phyloP scores from a whole-genome alignment of 495 filamentous ascomycete species.

The Penicillium fimorum region DNA sequence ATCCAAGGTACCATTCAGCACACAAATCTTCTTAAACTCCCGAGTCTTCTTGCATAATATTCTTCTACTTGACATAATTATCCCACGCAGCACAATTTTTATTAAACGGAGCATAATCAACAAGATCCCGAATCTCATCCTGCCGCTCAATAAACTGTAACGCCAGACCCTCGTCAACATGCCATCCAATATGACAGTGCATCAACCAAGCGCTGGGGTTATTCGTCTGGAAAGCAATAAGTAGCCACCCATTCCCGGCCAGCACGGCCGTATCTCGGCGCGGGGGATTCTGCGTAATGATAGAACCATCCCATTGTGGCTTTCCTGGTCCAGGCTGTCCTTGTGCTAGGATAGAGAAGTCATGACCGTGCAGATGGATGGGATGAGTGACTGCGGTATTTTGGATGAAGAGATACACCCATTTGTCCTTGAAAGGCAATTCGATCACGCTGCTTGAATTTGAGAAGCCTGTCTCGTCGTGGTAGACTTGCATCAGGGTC shows the following conservation, averaged over 20 bases:
- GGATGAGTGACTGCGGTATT: slow-evolving; percentile 59
- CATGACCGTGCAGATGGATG: slow-evolving; percentile 79
- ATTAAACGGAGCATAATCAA: not conserved
- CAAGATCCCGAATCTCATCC: slow-evolving; percentile 14
- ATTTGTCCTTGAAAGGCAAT: slow-evolving; percentile 61
- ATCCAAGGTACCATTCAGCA: not conserved
- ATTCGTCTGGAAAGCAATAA: slow-evolving; percentile 53
- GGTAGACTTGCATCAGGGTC: slow-evolving; percentile 26
- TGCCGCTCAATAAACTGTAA: slow-evolving; percentile 41
- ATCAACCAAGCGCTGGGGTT: slow-evolving; percentile 54
- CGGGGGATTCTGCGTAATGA: slow-evolving; percentile 39
- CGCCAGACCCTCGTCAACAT: slow-evolving; percentile 34
- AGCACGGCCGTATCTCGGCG: slow-evolving; percentile 62
- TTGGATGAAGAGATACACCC: slow-evolving; percentile 39
- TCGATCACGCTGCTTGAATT: slow-evolving; percentile 25
- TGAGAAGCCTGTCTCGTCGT: slow-evolving; percentile 2
- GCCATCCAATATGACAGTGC: slow-evolving; percentile 55
- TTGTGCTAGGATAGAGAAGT: slow-evolving; percentile 20
- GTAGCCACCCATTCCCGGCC: slow-evolving; percentile 39
- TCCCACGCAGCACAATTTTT: not conserved
- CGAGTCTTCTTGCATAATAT: not conserved
- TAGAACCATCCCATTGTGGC: not conserved
- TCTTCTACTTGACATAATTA: not conserved
- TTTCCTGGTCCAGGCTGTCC: slow-evolving; percentile 10
- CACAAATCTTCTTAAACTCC: not conserved